phyloP scores from a whole-genome alignment of 2,329 filamentous ascomycete species.

The Colletotrichum caudatum region DNA sequence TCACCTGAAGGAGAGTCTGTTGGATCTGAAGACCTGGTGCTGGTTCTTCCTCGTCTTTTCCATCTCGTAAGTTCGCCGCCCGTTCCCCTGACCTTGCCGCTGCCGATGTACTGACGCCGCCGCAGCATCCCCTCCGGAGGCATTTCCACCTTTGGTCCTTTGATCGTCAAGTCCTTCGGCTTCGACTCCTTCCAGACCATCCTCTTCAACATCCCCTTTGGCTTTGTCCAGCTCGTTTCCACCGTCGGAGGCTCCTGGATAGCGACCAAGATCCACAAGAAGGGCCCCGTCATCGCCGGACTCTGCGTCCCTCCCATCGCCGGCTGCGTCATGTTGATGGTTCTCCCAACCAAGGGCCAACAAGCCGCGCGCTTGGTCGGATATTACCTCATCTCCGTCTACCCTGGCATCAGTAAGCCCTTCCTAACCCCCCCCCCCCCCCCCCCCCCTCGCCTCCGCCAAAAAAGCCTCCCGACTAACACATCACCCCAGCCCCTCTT shows the following conservation, averaged over 20 bases:
- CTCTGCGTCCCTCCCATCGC: constrained; percentile 69
- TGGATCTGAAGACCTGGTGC: constrained; percentile 58
- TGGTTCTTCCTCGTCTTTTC: constrained; percentile 61
- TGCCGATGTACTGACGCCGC: neutral
- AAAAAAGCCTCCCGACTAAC: neutral
- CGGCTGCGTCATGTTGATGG: constrained; percentile 66
- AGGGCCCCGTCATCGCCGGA: constrained; percentile 65
- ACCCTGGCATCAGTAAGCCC: constrained; percentile 58
- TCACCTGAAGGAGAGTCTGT: constrained; percentile 54
- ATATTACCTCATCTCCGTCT: constrained; percentile 71
- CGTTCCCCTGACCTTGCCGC: neutral
- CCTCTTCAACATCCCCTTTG: constrained; percentile 71
- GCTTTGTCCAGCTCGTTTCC: constrained; percentile 69
- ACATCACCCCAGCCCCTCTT: constrained; percentile 56
- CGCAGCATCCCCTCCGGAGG: constrained; percentile 64
- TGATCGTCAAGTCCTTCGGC: constrained; percentile 70
- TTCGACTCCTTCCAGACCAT: constrained; percentile 68
- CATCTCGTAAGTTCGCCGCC: constrained; percentile 58
- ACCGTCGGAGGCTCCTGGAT: constrained; percentile 69
- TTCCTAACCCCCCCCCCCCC: neutral
- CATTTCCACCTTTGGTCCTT: constrained; percentile 68
- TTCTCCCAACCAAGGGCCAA: constrained; percentile 59
- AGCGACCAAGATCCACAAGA: constrained; percentile 65
- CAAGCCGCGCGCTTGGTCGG: constrained; percentile 65
- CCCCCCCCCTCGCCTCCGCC: neutral